These are phyloP conservation scores for Suillus subluteus DNA, from an alignment of 768 basidiomycete species.

Conservation along the genomic window DNA sequence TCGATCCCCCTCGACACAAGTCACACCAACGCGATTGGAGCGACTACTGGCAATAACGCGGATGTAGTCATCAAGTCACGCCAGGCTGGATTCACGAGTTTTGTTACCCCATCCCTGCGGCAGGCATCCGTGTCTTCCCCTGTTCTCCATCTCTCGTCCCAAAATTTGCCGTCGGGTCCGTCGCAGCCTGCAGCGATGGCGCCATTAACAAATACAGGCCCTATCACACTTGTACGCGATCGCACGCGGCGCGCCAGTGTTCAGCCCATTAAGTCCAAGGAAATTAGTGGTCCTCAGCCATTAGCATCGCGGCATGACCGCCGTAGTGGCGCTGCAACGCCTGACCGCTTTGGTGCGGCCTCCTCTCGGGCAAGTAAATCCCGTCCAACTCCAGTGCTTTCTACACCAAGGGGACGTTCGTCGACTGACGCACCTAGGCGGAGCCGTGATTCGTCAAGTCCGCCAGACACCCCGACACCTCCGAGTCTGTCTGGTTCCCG, in stretches of 20 bases:
- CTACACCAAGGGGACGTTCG: slow-evolving; percentile 29
- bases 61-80: slow-evolving; percentile 43
- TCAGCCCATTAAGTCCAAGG: slow-evolving; percentile 33
- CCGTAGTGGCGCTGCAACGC: slow-evolving; percentile 25
- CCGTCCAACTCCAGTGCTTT: slow-evolving; percentile 37
- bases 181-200: slow-evolving; percentile 50
- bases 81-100: slow-evolving; percentile 59
- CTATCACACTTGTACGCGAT: slow-evolving; percentile 51
- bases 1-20: slow-evolving; percentile 39
- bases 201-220: slow-evolving; percentile 48
- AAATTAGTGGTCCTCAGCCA: slow-evolving; percentile 46
- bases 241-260: slow-evolving; percentile 45
- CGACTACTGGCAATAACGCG: slow-evolving; percentile 31
- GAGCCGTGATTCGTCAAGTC: slow-evolving; percentile 44
- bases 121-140: slow-evolving; percentile 79
- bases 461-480: slow-evolving; percentile 54
- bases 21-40: slow-evolving; percentile 28
- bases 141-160: slow-evolving; percentile 64
- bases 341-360: slow-evolving; percentile 35
- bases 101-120: slow-evolving; percentile 66
- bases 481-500: slow-evolving; percentile 35
- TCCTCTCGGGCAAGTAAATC: slow-evolving; percentile 34
- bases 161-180: slow-evolving; percentile 56
- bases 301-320: slow-evolving; percentile 38
- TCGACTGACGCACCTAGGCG: slow-evolving; percentile 41